Evolutionary conservation across 1,284 basidiomycete species (phyloP).

Genomic region (Trichosporon sp.): DNA sequence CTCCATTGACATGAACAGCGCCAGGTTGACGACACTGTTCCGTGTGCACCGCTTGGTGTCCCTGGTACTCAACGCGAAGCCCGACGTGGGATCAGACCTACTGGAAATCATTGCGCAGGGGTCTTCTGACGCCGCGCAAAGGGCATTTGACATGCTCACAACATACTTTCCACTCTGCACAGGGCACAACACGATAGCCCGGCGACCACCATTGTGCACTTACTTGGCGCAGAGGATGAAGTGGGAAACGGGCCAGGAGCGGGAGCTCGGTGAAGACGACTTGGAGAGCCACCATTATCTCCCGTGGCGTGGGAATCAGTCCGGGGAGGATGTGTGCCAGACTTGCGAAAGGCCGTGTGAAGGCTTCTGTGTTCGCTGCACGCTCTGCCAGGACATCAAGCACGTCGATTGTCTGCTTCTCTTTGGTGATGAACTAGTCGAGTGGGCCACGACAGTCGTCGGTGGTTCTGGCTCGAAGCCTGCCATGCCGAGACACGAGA

Average conservation of each 20-base stretch:
- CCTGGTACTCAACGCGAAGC: conserved; percentile 60
- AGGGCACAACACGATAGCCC: conserved; percentile 57
- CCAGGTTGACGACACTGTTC: conserved; percentile 50
- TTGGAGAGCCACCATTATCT: conserved; percentile 33
- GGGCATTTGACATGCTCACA: conserved; percentile 57
- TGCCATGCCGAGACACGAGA: neutral
- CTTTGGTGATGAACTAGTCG: conserved; percentile 18
- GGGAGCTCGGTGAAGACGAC: conserved; percentile 31
- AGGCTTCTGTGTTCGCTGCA: conserved; percentile 36
- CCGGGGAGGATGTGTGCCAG: conserved; percentile 12
- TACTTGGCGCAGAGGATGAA: conserved; percentile 29
- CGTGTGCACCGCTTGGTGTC: conserved; percentile 59
- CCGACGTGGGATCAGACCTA: conserved; percentile 64
- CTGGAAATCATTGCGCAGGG: conserved; percentile 65
- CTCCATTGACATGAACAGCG: conserved; percentile 26
- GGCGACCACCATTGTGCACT: conserved; percentile 29
- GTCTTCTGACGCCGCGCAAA: conserved; percentile 51
- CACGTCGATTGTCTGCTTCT: conserved; percentile 37
- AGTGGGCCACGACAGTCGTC: conserved; percentile 23
- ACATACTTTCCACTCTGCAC: conserved; percentile 63
- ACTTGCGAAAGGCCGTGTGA: conserved; percentile 26
- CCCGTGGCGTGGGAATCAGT: conserved; percentile 30
- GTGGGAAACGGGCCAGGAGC: conserved; percentile 39
- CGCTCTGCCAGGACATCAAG: conserved; percentile 29
- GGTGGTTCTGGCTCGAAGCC: neutral